phyloP scores from a whole-genome alignment of 2,329 filamentous ascomycete species.

The Fusarium haematococcum region DNA sequence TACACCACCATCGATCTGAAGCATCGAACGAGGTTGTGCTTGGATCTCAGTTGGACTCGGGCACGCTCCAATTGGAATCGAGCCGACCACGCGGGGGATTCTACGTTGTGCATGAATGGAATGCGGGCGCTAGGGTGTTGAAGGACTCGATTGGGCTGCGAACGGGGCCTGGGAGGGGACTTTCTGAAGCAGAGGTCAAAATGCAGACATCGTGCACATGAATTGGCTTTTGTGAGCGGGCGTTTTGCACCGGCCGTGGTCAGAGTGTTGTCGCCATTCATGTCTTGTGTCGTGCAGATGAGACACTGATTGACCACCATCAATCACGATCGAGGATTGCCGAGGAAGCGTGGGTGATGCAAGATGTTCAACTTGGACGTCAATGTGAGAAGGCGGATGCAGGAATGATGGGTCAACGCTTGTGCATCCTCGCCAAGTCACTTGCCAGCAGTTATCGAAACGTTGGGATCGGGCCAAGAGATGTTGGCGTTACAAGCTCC shows the following conservation, averaged over 20 bases:
- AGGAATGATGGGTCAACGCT: slow-evolving; percentile 8
- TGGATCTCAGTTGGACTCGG: slow-evolving; percentile 23
- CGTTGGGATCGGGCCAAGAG: neutral
- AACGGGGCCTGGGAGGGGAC: slow-evolving; percentile 24
- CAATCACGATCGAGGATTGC: slow-evolving; percentile 11
- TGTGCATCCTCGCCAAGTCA: neutral
- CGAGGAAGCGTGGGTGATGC: slow-evolving; percentile 3
- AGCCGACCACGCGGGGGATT: slow-evolving; percentile 32
- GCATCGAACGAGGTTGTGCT: slow-evolving; percentile 11
- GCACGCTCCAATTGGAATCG: slow-evolving; percentile 38
- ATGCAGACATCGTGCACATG: neutral
- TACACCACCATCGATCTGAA: slow-evolving; percentile 7
- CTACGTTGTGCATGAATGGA: slow-evolving; percentile 33
- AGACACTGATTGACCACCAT: slow-evolving; percentile 7
- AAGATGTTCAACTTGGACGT: slow-evolving; percentile 4
- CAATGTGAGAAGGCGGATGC: neutral
- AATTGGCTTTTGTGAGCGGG: slow-evolving; percentile 7
- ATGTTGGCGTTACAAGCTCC: neutral
- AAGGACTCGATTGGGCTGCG: slow-evolving; percentile 15
- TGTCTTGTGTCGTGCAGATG: slow-evolving; percentile 4
- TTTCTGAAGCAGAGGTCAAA: neutral
- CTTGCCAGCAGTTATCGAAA: neutral
- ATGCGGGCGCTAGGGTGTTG: slow-evolving; percentile 19
- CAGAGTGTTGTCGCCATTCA: slow-evolving; percentile 14
- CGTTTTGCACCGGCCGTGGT: slow-evolving; percentile 5